Evolutionary conservation across 257 asterid genomes (phyloP).

Genomic region (Perilla frutescens): DNA sequence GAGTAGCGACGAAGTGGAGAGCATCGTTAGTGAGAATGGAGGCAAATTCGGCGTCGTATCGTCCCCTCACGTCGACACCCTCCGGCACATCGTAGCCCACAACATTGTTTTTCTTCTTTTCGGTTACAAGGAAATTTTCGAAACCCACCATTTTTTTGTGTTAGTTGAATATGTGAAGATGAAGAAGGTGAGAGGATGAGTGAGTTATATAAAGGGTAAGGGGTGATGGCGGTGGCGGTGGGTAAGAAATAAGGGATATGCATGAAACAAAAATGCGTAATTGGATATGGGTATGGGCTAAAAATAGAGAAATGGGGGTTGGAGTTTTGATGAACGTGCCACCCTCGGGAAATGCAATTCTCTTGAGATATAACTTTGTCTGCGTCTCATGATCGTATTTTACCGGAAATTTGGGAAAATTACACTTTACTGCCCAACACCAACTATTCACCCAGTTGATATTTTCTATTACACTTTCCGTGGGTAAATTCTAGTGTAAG

Average conservation of each 20-base stretch:
- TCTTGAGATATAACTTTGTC: too few species aligned
- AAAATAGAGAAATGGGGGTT: neutral
- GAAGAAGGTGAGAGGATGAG: neutral
- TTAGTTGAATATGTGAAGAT: neutral
- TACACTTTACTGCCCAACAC: too few species aligned
- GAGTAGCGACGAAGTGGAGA: conserved; percentile 63
- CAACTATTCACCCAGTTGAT: too few species aligned
- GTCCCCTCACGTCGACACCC: conserved; percentile 84
- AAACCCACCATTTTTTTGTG: conserved; percentile 58
- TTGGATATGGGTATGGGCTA: neutral
- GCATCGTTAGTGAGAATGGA: conserved; percentile 68
- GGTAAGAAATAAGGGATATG: neutral
- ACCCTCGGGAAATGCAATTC: neutral
- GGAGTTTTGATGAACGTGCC: conserved; percentile 3
- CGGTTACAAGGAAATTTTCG: conserved; percentile 50
- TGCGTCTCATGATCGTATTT: neutral
- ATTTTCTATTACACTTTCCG: too few species aligned
- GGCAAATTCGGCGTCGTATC: conserved; percentile 74
- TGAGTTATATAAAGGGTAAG: conserved; percentile 12
- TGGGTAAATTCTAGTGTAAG: too few species aligned
- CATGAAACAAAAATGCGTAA: neutral
- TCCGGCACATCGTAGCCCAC: conserved; percentile 77
- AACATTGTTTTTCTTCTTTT: conserved; percentile 22
- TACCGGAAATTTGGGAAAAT: too few species aligned
- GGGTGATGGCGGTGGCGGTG: neutral